Evolutionary conservation across 2,329 filamentous ascomycete species (phyloP).

Genomic region (Phyllosticta citriasiana): DNA sequence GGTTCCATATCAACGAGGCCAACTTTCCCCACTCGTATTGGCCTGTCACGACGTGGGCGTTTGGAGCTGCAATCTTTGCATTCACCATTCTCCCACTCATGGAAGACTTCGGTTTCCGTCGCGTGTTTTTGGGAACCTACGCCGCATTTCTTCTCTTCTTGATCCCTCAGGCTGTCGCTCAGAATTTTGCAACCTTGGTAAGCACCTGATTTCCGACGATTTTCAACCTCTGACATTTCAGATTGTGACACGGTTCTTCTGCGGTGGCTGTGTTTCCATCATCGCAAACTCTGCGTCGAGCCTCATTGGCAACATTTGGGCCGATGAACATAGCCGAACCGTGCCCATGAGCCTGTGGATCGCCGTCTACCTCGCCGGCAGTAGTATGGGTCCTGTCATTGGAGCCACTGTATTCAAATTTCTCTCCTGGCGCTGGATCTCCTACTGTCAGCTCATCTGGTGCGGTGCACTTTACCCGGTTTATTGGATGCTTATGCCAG

Average conservation of each 20-base stretch:
- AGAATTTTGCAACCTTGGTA: slow-evolving; percentile 27
- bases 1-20: slow-evolving; percentile 25
- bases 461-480: slow-evolving; percentile 35
- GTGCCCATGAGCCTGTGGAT: slow-evolving; percentile 28
- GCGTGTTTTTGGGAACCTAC: slow-evolving; percentile 23
- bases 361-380: slow-evolving; percentile 23
- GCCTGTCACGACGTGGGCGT: slow-evolving; percentile 26
- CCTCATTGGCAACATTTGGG: slow-evolving; percentile 31
- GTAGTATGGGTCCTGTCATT: slow-evolving; percentile 26
- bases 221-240: neutral
- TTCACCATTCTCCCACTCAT: slow-evolving; percentile 27
- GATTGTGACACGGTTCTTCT: slow-evolving; percentile 27
- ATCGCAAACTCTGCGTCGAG: slow-evolving; percentile 27
- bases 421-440: slow-evolving; percentile 29
- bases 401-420: slow-evolving; percentile 24
- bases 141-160: slow-evolving; percentile 27
- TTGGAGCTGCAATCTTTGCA: slow-evolving; percentile 28
- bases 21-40: slow-evolving; percentile 31
- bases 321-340: slow-evolving; percentile 19
- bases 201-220: neutral
- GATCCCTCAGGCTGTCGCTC: slow-evolving; percentile 29
- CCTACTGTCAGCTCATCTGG: slow-evolving; percentile 28
- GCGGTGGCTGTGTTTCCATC: slow-evolving; percentile 26
- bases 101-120: slow-evolving; percentile 27
- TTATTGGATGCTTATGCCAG: slow-evolving; percentile 31